Evolutionary conservation across 2,329 filamentous ascomycete genomes (phyloP).

Genomic region (Colletotrichum melonis): DNA sequence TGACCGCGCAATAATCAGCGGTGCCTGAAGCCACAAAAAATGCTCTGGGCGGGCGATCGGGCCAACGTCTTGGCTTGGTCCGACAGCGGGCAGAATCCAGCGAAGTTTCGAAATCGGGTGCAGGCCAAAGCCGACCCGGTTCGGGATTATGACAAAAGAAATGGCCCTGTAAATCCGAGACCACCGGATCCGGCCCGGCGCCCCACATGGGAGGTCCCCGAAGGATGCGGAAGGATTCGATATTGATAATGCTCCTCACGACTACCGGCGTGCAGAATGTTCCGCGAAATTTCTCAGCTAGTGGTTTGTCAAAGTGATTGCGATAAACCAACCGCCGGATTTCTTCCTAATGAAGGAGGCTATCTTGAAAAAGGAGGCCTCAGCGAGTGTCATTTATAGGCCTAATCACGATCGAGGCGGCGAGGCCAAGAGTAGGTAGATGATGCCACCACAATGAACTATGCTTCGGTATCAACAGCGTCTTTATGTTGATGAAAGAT

Average conservation of each 20-base stretch:
- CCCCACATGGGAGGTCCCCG: neutral
- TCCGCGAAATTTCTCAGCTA: no score
- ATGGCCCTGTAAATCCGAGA: neutral
- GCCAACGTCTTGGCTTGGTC: neutral
- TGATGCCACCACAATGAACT: no score
- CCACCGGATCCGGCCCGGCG: neutral
- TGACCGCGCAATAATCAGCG: neutral
- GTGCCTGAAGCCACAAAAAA: neutral
- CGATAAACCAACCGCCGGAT: no score
- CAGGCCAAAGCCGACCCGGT: neutral
- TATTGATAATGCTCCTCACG: neutral
- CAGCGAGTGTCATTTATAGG: no score
- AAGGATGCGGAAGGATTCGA: neutral
- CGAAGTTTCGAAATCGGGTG: no score
- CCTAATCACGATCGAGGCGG: no score
- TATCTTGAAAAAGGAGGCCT: no score
- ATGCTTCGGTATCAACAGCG: no score
- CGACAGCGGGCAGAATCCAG: neutral
- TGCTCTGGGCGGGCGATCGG: neutral
- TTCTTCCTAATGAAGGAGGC: no score
- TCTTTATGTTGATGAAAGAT: no score
- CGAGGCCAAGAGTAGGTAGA: no score
- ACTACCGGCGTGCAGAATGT: neutral
- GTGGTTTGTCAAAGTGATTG: no score
- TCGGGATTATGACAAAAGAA: neutral